phyloP scores from a whole-genome alignment of 352 stramenopile species.

The Phytophthora pseudosyringae region DNA sequence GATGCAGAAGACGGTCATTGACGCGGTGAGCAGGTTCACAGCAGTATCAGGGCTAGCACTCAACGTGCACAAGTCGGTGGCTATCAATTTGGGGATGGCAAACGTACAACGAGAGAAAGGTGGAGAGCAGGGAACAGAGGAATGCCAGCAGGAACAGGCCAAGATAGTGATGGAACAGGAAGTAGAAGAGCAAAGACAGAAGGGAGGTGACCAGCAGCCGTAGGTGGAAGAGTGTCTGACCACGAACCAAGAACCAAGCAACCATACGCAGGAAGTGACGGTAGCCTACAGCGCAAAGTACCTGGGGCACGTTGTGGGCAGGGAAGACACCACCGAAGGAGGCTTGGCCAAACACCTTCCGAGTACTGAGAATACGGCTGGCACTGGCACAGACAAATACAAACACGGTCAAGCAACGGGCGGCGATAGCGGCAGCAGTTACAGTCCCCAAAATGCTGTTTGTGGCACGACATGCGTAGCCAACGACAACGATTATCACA shows the following conservation, averaged over 20 bases:
- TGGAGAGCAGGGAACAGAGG: too few species aligned
- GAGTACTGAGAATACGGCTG: background rate
- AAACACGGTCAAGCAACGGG: constrained; percentile 5
- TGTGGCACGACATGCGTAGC: constrained; percentile 8
- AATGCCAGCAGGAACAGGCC: too few species aligned
- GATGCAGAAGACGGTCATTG: background rate
- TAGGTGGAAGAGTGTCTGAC: too few species aligned
- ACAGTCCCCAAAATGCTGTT: constrained; percentile 5
- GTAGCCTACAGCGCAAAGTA: background rate
- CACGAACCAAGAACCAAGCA: background rate
- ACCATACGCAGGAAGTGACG: too few species aligned
- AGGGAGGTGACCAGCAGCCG: too few species aligned
- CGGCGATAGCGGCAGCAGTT: background rate
- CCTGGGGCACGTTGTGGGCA: background rate
- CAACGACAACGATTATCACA: background rate
- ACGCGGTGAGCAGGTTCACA: constrained; percentile 1
- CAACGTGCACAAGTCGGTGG: constrained; percentile 1
- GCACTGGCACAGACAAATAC: constrained; percentile 2
- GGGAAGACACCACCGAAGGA: background rate
- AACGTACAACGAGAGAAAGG: background rate
- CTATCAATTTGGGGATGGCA: background rate
- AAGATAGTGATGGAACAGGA: too few species aligned
- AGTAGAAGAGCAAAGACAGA: too few species aligned
- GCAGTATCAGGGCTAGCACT: background rate
- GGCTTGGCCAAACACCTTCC: constrained; percentile 1